Percentiles rank a stretch among this genome's conserved stretches.
Conservation (phyloP, 176 grass and related monocot genomes). For the Themeda triandra region DNA sequence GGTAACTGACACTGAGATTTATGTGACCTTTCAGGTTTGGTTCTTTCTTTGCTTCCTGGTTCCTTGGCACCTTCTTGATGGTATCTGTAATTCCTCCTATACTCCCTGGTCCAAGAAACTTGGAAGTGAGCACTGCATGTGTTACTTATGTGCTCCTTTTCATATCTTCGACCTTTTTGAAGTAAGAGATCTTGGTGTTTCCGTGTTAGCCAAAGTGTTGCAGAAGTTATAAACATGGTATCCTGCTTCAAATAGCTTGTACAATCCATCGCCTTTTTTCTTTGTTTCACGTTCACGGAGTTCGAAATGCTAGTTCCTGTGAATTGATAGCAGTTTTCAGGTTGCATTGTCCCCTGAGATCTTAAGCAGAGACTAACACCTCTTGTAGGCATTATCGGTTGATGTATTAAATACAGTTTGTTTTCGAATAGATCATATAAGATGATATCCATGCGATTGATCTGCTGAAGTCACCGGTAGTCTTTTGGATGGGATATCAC, state of each 20-base stretch:
- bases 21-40: conserved; percentile 55
- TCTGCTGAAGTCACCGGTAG: not conserved
- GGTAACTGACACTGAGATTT: conserved; percentile 19
- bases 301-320: conserved; percentile 26
- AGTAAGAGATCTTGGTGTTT: conserved; percentile 43
- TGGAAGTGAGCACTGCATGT: conserved; percentile 85
- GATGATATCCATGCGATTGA: not conserved
- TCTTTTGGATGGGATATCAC: not conserved
- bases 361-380: conserved; percentile 5
- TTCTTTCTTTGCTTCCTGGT: conserved; percentile 86
- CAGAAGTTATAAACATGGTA: conserved; percentile 27
- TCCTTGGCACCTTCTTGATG: conserved; percentile 91
- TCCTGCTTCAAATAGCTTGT: conserved; percentile 32
- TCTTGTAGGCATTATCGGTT: conserved; percentile 24
- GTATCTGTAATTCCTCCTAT: conserved; percentile 85
- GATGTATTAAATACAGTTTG: conserved; percentile 19
- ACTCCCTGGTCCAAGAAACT: conserved; percentile 69
- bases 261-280: not conserved
- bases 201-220: conserved; percentile 15
- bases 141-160: conserved; percentile 83
- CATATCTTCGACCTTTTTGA: conserved; percentile 80
- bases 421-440: conserved; percentile 30
- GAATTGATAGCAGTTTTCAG: conserved; percentile 24
- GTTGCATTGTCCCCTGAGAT: conserved; percentile 14
- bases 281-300: not conserved